Evolutionary conservation across 306 rosid genomes (phyloP).

Genomic region (Rosa rugosa): DNA sequence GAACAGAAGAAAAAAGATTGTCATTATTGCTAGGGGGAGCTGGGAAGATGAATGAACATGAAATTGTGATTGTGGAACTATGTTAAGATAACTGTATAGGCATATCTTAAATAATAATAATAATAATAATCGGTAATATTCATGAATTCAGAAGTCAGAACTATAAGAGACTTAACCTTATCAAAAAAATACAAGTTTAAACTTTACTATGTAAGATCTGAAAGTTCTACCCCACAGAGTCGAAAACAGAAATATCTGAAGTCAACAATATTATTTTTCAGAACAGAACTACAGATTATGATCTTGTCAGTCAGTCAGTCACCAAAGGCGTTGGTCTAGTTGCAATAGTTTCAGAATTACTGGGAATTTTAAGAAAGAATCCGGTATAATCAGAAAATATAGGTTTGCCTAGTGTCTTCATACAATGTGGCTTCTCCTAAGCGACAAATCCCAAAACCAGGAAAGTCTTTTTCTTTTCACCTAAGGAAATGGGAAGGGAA

Average conservation of each 20-base stretch:
- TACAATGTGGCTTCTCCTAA: neutral
- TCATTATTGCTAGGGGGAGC: neutral
- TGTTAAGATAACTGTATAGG: neutral
- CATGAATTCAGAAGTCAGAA: neutral
- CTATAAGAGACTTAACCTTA: neutral
- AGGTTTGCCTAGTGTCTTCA: too few species aligned
- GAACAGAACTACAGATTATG: neutral
- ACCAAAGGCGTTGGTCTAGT: neutral
- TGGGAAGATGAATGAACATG: conserved; percentile 1
- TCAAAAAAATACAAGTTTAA: neutral
- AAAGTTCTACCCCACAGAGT: neutral
- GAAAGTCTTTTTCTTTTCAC: neutral
- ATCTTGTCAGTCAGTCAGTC: neutral
- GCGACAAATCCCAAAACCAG: neutral
- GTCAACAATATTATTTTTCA: neutral
- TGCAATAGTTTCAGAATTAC: neutral
- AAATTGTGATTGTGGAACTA: neutral
- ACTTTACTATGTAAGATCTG: neutral
- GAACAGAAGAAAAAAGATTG: neutral
- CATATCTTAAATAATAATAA: neutral
- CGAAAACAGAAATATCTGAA: neutral
- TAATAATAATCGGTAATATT: neutral
- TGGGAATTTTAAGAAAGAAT: neutral
- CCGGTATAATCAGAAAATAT: neutral
- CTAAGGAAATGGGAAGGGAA: neutral